Conservation (phyloP, 768 basidiomycete genomes). For the Calocybe gangraenosa region DNA sequence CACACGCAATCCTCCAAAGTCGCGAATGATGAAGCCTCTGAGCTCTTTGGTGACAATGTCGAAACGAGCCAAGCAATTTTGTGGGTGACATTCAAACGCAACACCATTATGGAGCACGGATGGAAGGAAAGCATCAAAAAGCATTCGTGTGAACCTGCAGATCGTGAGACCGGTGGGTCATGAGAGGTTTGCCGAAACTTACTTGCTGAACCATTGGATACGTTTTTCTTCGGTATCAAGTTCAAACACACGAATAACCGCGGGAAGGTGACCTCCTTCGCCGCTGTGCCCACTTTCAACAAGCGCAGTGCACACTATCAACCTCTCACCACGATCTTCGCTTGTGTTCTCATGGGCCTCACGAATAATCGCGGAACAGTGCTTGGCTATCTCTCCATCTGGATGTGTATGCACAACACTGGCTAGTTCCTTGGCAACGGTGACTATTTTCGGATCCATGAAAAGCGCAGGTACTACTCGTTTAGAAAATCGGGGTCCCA, state of each 20-base stretch:
- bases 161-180: slow-evolving; percentile 5
- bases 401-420: slow-evolving; percentile 45
- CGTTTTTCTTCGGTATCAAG: slow-evolving; percentile 49
- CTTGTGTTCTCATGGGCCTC: slow-evolving; percentile 47
- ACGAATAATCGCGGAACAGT: slow-evolving; percentile 49
- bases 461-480: slow-evolving; percentile 46
- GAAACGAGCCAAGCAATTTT: slow-evolving; percentile 56
- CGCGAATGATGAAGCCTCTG: slow-evolving; percentile 52
- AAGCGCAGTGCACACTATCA: slow-evolving; percentile 54
- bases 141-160: slow-evolving; percentile 41
- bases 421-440: slow-evolving; percentile 53
- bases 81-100: slow-evolving; percentile 57
- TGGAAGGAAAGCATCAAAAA: slow-evolving; percentile 54
- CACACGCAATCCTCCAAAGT: slow-evolving; percentile 54
- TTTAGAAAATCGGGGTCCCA: slow-evolving; percentile 52
- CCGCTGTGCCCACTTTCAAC: slow-evolving; percentile 52
- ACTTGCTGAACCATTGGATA: slow-evolving; percentile 48
- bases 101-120: slow-evolving; percentile 51
- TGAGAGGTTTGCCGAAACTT: slow-evolving; percentile 9
- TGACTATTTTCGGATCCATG: slow-evolving; percentile 45
- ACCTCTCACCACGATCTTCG: slow-evolving; percentile 43
- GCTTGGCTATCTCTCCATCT: slow-evolving; percentile 48
- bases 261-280: slow-evolving; percentile 38
- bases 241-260: slow-evolving; percentile 46
- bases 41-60: slow-evolving; percentile 43